These are phyloP conservation scores for Theobroma grandiflorum DNA, from an alignment of 441 rosid genomes.

Conservation along the genomic window DNA sequence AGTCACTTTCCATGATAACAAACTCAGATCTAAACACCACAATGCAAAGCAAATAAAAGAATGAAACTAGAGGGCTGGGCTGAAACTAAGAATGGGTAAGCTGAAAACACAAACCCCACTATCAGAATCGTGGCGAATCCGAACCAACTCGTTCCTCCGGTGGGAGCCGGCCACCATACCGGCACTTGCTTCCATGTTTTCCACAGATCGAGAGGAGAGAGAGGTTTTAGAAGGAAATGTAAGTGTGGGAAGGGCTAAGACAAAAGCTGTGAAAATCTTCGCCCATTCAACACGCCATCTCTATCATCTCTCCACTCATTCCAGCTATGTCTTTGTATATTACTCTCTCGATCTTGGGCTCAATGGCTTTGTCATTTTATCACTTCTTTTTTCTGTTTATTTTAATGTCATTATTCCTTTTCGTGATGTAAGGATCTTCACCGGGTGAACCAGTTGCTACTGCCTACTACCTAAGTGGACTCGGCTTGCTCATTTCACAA, in stretches of 20 bases:
- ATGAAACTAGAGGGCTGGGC: neutral
- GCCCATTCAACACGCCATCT: slow-evolving; percentile 69
- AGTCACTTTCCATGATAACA: slow-evolving; percentile 26
- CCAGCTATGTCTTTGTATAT: slow-evolving; percentile 19
- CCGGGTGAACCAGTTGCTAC: slow-evolving; percentile 46
- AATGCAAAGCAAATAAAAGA: slow-evolving; percentile 25
- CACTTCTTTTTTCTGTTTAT: slow-evolving; percentile 4
- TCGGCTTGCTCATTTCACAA: slow-evolving; percentile 25
- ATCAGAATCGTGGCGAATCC: slow-evolving; percentile 93
- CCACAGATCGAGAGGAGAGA: slow-evolving; percentile 21
- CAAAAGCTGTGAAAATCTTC: slow-evolving; percentile 24
- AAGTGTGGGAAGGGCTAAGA: slow-evolving; percentile 10
- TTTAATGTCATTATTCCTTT: slow-evolving; percentile 9
- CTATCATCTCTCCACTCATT: slow-evolving; percentile 31
- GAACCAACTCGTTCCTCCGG: slow-evolving; percentile 90
- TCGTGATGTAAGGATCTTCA: slow-evolving; percentile 35
- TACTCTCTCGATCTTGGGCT: slow-evolving; percentile 21
- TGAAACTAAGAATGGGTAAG: slow-evolving; percentile 20
- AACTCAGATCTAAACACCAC: slow-evolving; percentile 46
- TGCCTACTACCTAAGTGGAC: slow-evolving; percentile 7
- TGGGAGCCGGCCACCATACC: slow-evolving; percentile 97
- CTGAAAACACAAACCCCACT: slow-evolving; percentile 75
- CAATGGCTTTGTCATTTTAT: slow-evolving; percentile 32
- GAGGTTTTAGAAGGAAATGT: neutral
- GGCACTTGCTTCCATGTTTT: slow-evolving; percentile 79